Evolutionary conservation across 1,284 basidiomycete genomes (phyloP).

Genomic region (Volvariella surrecta): DNA sequence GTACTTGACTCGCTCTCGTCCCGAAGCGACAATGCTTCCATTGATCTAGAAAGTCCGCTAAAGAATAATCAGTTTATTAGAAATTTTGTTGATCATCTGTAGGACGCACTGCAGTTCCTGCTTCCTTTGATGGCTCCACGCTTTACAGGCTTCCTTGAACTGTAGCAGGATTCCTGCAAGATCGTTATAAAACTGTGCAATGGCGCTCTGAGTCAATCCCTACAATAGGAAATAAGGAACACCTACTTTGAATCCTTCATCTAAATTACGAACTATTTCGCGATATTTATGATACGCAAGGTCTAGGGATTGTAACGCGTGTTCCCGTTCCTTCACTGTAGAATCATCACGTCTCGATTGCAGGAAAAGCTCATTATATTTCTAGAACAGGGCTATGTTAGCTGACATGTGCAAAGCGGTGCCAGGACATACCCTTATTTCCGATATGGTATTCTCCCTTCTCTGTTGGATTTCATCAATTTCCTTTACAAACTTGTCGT

Average conservation of each 20-base stretch:
- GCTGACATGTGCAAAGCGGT: neutral
- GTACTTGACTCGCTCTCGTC: constrained; percentile 13
- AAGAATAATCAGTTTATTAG: neutral
- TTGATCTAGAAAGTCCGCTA: constrained; percentile 24
- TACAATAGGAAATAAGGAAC: neutral
- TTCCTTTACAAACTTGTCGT: constrained; percentile 64
- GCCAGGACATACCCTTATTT: constrained; percentile 50
- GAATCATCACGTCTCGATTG: constrained; percentile 75
- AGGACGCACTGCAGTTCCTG: constrained; percentile 46
- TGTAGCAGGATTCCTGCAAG: constrained; percentile 62
- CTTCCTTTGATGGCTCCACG: constrained; percentile 65
- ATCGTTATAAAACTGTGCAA: constrained; percentile 78
- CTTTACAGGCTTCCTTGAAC: constrained; percentile 70
- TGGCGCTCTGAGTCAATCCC: neutral
- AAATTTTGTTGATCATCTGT: neutral
- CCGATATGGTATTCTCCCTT: constrained; percentile 59
- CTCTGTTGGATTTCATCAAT: constrained; percentile 51
- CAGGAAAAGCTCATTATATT: constrained; percentile 70
- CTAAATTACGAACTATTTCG: constrained; percentile 79
- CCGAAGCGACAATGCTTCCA: constrained; percentile 30
- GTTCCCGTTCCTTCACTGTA: constrained; percentile 75
- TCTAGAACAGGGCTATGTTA: constrained; percentile 28
- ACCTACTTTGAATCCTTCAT: constrained; percentile 79
- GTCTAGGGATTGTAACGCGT: constrained; percentile 82
- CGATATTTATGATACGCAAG: constrained; percentile 84